A percentile compares a stretch with the other conserved stretches of the same genome.
These are phyloP conservation scores for Phoenix roebelenii DNA, from an alignment of 176 grass and related monocot genomes.

Conservation along the genomic window DNA sequence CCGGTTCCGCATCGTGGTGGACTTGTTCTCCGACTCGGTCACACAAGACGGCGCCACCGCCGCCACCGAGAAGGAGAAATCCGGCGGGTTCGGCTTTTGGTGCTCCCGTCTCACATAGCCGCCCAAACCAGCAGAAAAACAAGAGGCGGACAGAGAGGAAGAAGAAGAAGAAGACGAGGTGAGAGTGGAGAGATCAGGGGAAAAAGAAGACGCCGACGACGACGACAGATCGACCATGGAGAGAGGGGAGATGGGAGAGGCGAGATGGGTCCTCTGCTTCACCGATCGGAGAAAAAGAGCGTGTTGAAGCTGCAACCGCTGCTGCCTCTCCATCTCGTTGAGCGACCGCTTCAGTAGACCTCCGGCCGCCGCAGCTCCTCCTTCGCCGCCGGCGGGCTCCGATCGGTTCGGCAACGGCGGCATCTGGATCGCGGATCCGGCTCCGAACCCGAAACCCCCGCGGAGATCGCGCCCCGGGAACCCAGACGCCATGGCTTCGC, in stretches of 20 bases:
- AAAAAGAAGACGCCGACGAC: neutral
- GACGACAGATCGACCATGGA: neutral
- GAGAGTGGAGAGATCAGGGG: too few species aligned
- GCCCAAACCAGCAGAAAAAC: neutral
- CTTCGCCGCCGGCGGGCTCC: slow-evolving; percentile 4
- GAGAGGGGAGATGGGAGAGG: neutral
- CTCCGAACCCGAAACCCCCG: slow-evolving; percentile 35
- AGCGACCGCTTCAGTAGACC: slow-evolving; percentile 7
- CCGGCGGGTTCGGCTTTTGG: neutral
- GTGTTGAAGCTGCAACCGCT: neutral
- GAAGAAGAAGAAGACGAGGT: neutral
- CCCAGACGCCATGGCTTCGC: slow-evolving; percentile 42
- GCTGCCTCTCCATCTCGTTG: slow-evolving; percentile 7
- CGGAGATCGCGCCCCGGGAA: slow-evolving; percentile 65
- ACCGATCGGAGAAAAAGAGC: slow-evolving; percentile 7
- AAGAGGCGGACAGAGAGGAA: neutral
- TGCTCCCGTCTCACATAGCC: neutral
- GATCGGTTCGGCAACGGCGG: slow-evolving; percentile 30
- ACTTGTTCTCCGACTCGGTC: too few species aligned
- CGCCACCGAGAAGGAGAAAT: neutral
- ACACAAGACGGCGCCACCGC: neutral
- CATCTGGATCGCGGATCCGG: slow-evolving; percentile 40
- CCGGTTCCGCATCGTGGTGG: slow-evolving; percentile 1
- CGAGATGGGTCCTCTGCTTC: neutral
- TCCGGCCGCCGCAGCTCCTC: neutral